Evolutionary conservation across 176 grass and related monocot genomes (phyloP), one percentile per base, ranked within the genome.

Genomic region (Metroxylon sagu): DNA sequence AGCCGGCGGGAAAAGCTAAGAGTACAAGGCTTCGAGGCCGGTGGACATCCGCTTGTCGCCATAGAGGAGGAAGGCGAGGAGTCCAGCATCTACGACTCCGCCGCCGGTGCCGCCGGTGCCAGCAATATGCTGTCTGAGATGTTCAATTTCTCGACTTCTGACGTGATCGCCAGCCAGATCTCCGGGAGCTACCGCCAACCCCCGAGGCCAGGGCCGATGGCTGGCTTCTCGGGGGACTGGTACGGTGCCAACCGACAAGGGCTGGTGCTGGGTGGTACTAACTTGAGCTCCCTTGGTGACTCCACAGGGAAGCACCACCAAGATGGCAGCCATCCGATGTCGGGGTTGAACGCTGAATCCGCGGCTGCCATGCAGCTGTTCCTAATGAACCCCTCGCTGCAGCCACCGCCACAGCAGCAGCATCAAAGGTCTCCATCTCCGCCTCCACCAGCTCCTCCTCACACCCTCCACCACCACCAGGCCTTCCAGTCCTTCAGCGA

Each of bases 121-220:
- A 66, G 81, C 29, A 92, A 83, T 82, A 98, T 98, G 94, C 76
- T 98, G 19, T 85, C 87, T 1, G 94, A 98, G 73, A 98, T 98
- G 94, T 98, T 98, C 76, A 89, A 89, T 68, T 98, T 92, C 71
- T 75, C 68, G 14, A 82, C 88, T 19, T 75, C 82, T 62, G 84
- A 98, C 74, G 67, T 98, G 29, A 67, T 89, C 8, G 84, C 88
- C 48, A 83, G 72, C 85, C 88, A 92, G 79, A 85, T 98, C 81
- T 80, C 48, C 48, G 72, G 69, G 29, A 7, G n/a, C 3, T 83
- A 89, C 66, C 84, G 82, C 52, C 80, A 77, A 62, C 80, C 78
- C 19, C 64, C 72, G 2, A 64, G 67, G 62, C 66, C 61, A 18
- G 73, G 60, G 16, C 58, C 54, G 14, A 75, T 77, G 5, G 16